phyloP scores from a whole-genome alignment of 2,329 filamentous ascomycete species.

The Colletotrichum paranaense region DNA sequence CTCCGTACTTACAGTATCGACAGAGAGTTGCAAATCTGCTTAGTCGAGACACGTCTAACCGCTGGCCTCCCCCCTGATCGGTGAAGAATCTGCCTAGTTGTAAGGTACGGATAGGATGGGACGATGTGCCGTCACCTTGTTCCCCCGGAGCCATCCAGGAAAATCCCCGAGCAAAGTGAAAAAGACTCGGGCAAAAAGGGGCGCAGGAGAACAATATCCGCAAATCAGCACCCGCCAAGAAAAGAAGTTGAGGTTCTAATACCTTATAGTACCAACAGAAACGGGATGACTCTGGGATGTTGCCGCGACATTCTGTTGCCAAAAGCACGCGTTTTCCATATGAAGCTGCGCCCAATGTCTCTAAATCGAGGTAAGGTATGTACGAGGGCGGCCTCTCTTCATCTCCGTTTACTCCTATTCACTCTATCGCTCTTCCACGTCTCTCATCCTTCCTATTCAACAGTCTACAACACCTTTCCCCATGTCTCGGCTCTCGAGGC shows the following conservation, averaged over 20 bases:
- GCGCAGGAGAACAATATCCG: background rate
- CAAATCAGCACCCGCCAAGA: background rate
- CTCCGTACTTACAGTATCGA: background rate
- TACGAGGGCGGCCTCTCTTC: constrained; percentile 17
- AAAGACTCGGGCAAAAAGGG: background rate
- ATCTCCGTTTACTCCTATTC: background rate
- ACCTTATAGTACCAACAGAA: background rate
- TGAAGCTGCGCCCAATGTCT: background rate
- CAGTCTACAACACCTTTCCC: constrained; percentile 10
- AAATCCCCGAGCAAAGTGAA: background rate
- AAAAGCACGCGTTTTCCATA: constrained; percentile 11
- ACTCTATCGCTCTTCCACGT: background rate
- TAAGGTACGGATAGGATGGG: background rate
- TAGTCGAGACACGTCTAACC: background rate
- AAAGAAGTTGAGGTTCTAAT: background rate
- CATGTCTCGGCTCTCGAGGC: background rate
- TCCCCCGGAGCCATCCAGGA: background rate
- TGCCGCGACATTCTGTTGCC: background rate
- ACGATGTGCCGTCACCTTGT: background rate
- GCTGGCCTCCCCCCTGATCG: background rate
- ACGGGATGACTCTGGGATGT: background rate
- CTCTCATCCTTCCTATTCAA: background rate
- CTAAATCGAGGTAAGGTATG: background rate
- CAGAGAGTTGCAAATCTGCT: background rate
- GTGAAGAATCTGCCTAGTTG: background rate